Conservation (phyloP, 1,284 basidiomycete genomes). For the Fereydounia khargensis region DNA sequence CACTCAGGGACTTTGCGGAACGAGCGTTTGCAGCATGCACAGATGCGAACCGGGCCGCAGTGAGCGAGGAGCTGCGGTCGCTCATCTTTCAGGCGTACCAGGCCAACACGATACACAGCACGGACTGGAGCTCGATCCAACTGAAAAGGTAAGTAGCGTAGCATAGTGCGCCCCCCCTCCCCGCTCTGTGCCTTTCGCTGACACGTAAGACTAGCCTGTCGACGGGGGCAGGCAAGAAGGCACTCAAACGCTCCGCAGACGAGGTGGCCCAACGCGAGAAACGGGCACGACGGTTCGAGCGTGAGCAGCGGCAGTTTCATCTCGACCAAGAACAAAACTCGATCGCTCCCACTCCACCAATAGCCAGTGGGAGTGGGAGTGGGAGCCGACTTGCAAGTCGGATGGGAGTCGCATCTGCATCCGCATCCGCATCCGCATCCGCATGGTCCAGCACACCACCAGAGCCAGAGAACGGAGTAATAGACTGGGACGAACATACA, state of each 20-base stretch:
- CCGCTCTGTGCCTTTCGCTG: slow-evolving; percentile 15
- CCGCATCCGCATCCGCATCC: background rate
- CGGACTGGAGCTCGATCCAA: slow-evolving; percentile 78
- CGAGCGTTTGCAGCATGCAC: slow-evolving; percentile 52
- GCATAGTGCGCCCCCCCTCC: too few species aligned
- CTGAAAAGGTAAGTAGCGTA: too few species aligned
- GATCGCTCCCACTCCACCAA: too few species aligned
- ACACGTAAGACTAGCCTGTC: slow-evolving; percentile 12
- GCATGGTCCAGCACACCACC: background rate
- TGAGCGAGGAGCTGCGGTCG: slow-evolving; percentile 59
- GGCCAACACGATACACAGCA: slow-evolving; percentile 77
- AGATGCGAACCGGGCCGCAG: slow-evolving; percentile 57
- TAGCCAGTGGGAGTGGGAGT: too few species aligned
- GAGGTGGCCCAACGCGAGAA: slow-evolving; percentile 48
- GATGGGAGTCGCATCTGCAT: too few species aligned
- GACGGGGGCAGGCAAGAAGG: too few species aligned
- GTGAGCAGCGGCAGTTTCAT: slow-evolving; percentile 42
- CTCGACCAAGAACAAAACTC: slow-evolving; percentile 33
- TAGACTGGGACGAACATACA: slow-evolving; percentile 92
- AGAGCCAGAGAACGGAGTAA: slow-evolving; percentile 59
- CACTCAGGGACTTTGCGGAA: slow-evolving; percentile 48
- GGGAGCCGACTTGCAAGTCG: too few species aligned
- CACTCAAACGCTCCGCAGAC: too few species aligned
- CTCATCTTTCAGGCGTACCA: slow-evolving; percentile 59
- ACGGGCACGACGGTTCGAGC: slow-evolving; percentile 53